Percentiles rank a stretch among this genome's conserved stretches.
Conservation (phyloP, 495 filamentous ascomycete genomes). For the Bombardia bombarda region DNA sequence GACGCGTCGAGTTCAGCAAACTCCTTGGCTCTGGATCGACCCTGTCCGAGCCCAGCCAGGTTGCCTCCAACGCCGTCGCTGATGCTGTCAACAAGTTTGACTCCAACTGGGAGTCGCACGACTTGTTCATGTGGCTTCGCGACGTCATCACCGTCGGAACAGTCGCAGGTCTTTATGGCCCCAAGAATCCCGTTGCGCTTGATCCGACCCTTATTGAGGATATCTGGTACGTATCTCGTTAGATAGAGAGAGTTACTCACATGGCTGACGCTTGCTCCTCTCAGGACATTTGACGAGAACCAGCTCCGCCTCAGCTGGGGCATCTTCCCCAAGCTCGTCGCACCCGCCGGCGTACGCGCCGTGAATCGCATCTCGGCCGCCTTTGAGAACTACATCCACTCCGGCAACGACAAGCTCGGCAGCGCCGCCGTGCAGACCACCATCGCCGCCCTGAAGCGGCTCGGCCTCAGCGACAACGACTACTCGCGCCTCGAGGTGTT, state of each 20-base stretch:
- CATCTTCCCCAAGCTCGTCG: background rate
- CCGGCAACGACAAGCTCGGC: background rate
- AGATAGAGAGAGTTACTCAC: background rate
- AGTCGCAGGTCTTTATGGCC: background rate
- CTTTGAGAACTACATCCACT: background rate
- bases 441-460: background rate
- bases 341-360: background rate
- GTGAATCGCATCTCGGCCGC: background rate
- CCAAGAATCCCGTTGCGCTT: background rate
- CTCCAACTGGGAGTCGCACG: background rate
- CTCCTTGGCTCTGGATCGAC: background rate
- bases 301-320: background rate
- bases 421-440: background rate
- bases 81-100: background rate
- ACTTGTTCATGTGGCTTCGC: background rate
- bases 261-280: background rate
- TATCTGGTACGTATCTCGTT: conserved; percentile 1
- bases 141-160: background rate
- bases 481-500: background rate
- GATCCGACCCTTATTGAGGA: background rate
- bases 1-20: background rate
- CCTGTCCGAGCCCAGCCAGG: background rate
- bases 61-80: background rate
- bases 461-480: background rate
- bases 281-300: conserved; percentile 1